Evolutionary conservation across 306 rosid genomes (phyloP).

Genomic region (Albizia julibrissin): DNA sequence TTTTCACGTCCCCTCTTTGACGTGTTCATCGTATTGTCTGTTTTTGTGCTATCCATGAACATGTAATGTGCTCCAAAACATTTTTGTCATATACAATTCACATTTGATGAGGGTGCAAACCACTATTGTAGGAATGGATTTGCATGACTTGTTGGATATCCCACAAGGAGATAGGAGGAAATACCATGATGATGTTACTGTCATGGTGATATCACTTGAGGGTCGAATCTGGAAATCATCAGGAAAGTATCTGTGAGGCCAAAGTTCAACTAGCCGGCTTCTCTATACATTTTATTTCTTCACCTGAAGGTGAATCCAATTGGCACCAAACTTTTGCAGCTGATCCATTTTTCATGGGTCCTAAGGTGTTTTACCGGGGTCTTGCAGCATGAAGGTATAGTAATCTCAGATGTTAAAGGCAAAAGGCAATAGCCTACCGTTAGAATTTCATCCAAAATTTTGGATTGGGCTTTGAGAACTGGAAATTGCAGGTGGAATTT

Average conservation of each 20-base stretch:
- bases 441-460: slow-evolving; percentile 32
- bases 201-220: slow-evolving; percentile 97
- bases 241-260: slow-evolving; percentile 76
- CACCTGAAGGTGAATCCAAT: slow-evolving; percentile 36
- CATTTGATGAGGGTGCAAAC: slow-evolving; percentile 24
- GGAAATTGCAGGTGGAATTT: slow-evolving; percentile 40
- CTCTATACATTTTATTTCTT: slow-evolving; percentile 24
- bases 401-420: slow-evolving; percentile 26
- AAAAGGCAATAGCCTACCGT: slow-evolving; percentile 31
- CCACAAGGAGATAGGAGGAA: slow-evolving; percentile 98
- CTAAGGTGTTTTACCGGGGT: slow-evolving; percentile 26
- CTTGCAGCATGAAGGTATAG: slow-evolving; percentile 43
- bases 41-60: not conserved
- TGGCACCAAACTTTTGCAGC: slow-evolving; percentile 47
- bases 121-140: slow-evolving; percentile 80
- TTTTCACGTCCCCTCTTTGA: not conserved
- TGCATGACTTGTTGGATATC: slow-evolving; percentile 93
- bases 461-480: slow-evolving; percentile 35
- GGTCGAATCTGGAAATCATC: slow-evolving; percentile 99
- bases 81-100: not conserved
- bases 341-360: slow-evolving; percentile 63
- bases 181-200: slow-evolving; percentile 98
- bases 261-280: slow-evolving; percentile 29
- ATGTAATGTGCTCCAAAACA: not conserved
- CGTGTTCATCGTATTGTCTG: not conserved